Evolutionary conservation across 805 yeast genomes (phyloP).

Genomic region (Henningerozyma blattae): DNA sequence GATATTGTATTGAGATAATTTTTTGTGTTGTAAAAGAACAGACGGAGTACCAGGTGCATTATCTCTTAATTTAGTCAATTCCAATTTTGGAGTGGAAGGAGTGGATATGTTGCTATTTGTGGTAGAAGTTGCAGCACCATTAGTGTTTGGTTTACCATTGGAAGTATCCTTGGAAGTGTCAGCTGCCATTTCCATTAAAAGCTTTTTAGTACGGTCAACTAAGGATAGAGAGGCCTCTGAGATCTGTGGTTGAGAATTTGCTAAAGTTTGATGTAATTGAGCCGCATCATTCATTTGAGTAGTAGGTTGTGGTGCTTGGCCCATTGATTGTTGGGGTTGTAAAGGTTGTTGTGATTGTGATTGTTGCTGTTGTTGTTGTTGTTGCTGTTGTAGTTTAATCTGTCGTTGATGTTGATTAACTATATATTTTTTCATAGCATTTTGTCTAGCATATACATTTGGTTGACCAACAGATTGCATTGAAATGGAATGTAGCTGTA

Average conservation of each 20-base stretch:
- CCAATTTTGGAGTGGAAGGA: constrained; percentile 22
- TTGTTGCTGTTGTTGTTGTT: constrained; percentile 1
- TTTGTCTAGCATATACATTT: constrained; percentile 27
- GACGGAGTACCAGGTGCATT: constrained; percentile 17
- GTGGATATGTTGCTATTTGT: constrained; percentile 20
- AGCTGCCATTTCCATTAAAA: constrained; percentile 21
- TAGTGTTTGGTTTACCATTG: constrained; percentile 1
- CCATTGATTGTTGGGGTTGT: constrained; percentile 1
- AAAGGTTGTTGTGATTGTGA: constrained; percentile 3
- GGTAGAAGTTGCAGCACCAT: constrained; percentile 5
- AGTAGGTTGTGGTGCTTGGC: too few relatives aligned
- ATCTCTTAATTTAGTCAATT: constrained; percentile 9
- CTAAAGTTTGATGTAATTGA: constrained; percentile 1
- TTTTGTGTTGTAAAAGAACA: constrained; percentile 28
- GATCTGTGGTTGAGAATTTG: constrained; percentile 10
- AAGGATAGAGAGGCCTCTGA: constrained; percentile 21
- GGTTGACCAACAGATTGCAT: constrained; percentile 25
- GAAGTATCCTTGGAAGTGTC: constrained; percentile 6
- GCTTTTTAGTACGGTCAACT: constrained; percentile 23
- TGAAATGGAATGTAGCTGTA: constrained; percentile 23
- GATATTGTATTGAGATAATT: constrained; percentile 28
- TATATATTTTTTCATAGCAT: constrained; percentile 25
- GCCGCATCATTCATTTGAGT: too few relatives aligned
- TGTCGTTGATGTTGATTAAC: constrained; percentile 14
- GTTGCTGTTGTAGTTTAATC: constrained; percentile 6